Base-by-base conservation (phyloP, 441 rosid species). In the Flueggea neowawraea region DNA sequence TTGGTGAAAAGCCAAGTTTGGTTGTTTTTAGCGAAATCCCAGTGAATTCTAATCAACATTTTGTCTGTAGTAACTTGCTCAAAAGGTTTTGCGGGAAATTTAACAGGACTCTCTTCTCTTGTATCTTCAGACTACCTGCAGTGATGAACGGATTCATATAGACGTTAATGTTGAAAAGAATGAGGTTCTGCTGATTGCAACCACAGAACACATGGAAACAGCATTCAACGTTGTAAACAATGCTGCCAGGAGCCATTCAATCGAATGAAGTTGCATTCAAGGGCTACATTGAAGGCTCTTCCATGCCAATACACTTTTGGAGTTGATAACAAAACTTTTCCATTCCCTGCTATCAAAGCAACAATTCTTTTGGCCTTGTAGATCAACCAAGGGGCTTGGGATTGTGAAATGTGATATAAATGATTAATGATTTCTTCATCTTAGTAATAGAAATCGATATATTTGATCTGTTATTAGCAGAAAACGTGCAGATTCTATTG, bases 1-100 rank as follows among this genome's bases (percentile, higher is more conserved):
- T 84, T 72, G 72, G 76, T 62, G 80, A 84, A 80, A 95, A 84
- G 89, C 97, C 99, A 31, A 58, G 66, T 59, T 95, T 96, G 96
- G 96, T 95, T 58, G 92, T 95, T 69, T 95, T 91, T 68, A 69
- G 92, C 71, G 99, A 95, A 69, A 80, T 95, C 14, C 72, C 91
- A 47, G 84, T 90, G 31, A 28, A 58, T 44, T 69, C 80, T 52
- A 77, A 70, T 69, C 79, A 88, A 68, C 91, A 84, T 78, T 75
- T 95, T 80, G 94, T 91, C 62, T 94, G 99, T 64, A 68, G 73
- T 70, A 71, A 69, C 43, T 73, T 78, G 41, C 73, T 94, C 32
- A 89, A 78, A 73, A 82, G 68, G 77, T 81, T 94, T 58, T 94
- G 96, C 80, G 97, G 99, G 54, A 94, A 74, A 74, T 77, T 57